Evolutionary conservation across 208 protist genomes (phyloP).

Genomic region (Trypanosoma platydactyli): DNA sequence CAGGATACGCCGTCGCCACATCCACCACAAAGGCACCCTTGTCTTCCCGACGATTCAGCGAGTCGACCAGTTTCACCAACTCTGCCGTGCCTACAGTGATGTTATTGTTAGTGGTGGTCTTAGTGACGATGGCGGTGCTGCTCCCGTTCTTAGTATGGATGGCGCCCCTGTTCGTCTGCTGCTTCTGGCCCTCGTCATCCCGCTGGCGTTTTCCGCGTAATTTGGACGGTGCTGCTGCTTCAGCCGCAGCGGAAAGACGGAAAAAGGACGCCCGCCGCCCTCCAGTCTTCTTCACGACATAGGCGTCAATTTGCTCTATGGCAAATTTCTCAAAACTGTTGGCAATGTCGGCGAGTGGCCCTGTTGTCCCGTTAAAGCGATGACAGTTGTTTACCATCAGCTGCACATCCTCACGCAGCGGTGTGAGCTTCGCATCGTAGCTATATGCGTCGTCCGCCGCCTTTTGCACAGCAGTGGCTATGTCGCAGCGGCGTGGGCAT

Average conservation of each 20-base stretch:
- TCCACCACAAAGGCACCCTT: slow-evolving; percentile 74
- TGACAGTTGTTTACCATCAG: slow-evolving; percentile 89
- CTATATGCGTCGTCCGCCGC: slow-evolving; percentile 66
- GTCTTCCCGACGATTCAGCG: slow-evolving; percentile 72
- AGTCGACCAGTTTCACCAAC: slow-evolving; percentile 52
- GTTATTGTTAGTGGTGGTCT: background rate
- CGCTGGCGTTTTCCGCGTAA: slow-evolving; percentile 11
- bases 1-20: slow-evolving; percentile 72
- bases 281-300: slow-evolving; percentile 53
- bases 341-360: slow-evolving; percentile 51
- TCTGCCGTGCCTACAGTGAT: slow-evolving; percentile 25
- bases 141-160: background rate
- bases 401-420: slow-evolving; percentile 60
- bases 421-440: slow-evolving; percentile 47
- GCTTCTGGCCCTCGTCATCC: background rate
- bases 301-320: slow-evolving; percentile 57
- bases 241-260: slow-evolving; percentile 34
- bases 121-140: background rate
- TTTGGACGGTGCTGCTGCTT: background rate
- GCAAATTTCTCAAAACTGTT: slow-evolving; percentile 68
- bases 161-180: background rate
- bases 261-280: slow-evolving; percentile 65
- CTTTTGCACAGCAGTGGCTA: slow-evolving; percentile 64
- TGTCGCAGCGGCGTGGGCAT: slow-evolving; percentile 75
- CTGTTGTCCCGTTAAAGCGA: slow-evolving; percentile 70